These are phyloP conservation scores for Royoungia palumana DNA, from an alignment of 768 basidiomycete genomes.

Conservation along the genomic window DNA sequence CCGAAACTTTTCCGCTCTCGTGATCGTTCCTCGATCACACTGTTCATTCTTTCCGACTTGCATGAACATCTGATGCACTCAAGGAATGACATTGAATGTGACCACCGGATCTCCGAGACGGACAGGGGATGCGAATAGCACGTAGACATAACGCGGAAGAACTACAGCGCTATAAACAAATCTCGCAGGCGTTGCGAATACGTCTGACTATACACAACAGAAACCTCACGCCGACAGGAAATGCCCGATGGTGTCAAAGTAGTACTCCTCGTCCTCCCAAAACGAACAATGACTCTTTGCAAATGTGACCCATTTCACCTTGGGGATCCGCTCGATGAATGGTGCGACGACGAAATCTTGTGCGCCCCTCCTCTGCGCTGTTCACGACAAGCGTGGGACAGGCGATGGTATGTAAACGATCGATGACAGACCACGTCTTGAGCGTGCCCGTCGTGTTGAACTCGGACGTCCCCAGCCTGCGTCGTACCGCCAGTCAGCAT, in stretches of 20 bases:
- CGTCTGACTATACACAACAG: not conserved
- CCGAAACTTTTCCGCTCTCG: too few relatives aligned
- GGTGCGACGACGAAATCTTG: slow-evolving; percentile 32
- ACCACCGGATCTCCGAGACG: too few relatives aligned
- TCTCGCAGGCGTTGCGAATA: too few relatives aligned
- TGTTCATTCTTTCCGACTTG: too few relatives aligned
- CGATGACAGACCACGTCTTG: slow-evolving; percentile 44
- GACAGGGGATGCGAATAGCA: too few relatives aligned
- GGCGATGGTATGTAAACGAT: slow-evolving; percentile 37
- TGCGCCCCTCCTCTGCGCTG: slow-evolving; percentile 34
- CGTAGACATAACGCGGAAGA: too few relatives aligned
- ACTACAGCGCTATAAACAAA: too few relatives aligned
- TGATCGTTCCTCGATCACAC: too few relatives aligned
- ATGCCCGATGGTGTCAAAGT: slow-evolving; percentile 14
- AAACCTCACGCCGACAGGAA: slow-evolving; percentile 10
- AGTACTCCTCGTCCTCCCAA: slow-evolving; percentile 20
- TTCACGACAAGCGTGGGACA: slow-evolving; percentile 39
- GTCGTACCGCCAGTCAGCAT: too few relatives aligned
- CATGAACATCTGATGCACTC: too few relatives aligned
- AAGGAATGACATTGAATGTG: too few relatives aligned
- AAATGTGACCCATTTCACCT: slow-evolving; percentile 35
- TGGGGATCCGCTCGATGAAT: slow-evolving; percentile 30
- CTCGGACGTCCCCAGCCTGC: slow-evolving; percentile 23
- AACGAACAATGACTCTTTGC: slow-evolving; percentile 26
- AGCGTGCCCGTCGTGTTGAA: slow-evolving; percentile 38